Base-by-base conservation (phyloP, 2,329 filamentous ascomycete species). In the Diplocarpon mali region DNA sequence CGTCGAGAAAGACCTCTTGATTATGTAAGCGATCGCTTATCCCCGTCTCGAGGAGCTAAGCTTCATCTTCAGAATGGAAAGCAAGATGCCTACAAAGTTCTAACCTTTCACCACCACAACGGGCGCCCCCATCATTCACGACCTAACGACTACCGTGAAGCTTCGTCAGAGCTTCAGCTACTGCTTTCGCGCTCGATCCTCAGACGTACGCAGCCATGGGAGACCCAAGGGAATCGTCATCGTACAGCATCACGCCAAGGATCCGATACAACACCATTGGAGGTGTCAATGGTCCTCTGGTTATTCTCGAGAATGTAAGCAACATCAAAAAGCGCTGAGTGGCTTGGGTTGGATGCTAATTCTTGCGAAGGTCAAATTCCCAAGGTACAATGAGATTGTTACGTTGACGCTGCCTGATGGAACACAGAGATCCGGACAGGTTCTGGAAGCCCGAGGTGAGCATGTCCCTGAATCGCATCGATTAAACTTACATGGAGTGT, bases 231-330 rank as follows among this genome's bases (percentile, higher is more conserved):
- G 61, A 63, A 44, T 61, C 61, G 42, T 63, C 61, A 46, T 63
- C 61, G 45, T 63, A 60, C 54, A 58, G 53, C 50, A 60, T 85
- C 64, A 75, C 79, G 63, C 81, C 81, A 57, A 72, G 80, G 64
- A 75, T 96, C 69, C 81, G 84, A 62, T 98, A 98, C 79, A 98
- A 98, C 73, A 98, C 92, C 59, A 88, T 98, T 64, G 86, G 88
- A 63, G 90, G 90, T 72, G 83, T 98, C 69, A 98, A 98, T 71
- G 92, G 92, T 48, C 92, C 92, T 60, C 78, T 98, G 67, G 92
- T 98, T 64, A 90, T 98, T 63, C 78, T 98, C 57, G 92, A 96
- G 65, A 93, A 94, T 77, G 90, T 94, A 67, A 57, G 80, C 43
- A 47, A 37, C 11, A 38, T 35, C 15, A 5, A 8, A 7, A 8